Evolutionary conservation across 2,329 filamentous ascomycete genomes (phyloP).

Genomic region (Aspergillus intermedius): DNA sequence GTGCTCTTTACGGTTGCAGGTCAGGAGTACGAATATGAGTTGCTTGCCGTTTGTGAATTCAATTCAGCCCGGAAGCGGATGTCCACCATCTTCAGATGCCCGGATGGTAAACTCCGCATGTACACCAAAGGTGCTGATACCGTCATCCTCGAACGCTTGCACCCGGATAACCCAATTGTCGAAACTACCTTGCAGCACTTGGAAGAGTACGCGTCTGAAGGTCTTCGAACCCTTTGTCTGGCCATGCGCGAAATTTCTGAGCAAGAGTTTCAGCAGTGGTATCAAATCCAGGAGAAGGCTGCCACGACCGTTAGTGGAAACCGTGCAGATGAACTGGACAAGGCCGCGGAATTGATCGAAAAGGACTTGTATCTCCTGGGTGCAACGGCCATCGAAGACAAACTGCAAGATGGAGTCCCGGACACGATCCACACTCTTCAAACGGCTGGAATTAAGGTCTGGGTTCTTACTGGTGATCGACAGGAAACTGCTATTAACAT

Average conservation of each 20-base stretch:
- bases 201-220: conserved; percentile 98
- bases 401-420: conserved; percentile 91
- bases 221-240: conserved; percentile 86
- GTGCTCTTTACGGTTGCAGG: conserved; percentile 77
- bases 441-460: conserved; percentile 95
- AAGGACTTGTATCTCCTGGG: conserved; percentile 85
- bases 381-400: conserved; percentile 95
- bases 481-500: conserved; percentile 99
- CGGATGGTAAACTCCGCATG: conserved; percentile 86
- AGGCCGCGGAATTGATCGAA: conserved; percentile 92
- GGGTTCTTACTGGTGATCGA: conserved; percentile 94
- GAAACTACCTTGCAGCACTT: conserved; percentile 88
- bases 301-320: conserved; percentile 86
- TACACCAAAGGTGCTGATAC: conserved; percentile 98
- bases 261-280: conserved; percentile 82
- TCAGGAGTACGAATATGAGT: conserved; percentile 71
- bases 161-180: conserved; percentile 74
- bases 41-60: conserved; percentile 97
- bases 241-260: conserved; percentile 92
- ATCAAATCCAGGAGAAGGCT: conserved; percentile 76
- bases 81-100: conserved; percentile 95
- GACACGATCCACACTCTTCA: conserved; percentile 97
- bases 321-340: conserved; percentile 90
- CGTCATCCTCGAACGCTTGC: conserved; percentile 87
- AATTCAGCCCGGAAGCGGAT: conserved; percentile 96